Conservation (phyloP, 768 basidiomycete genomes). For the Naganishia kalamii region DNA sequence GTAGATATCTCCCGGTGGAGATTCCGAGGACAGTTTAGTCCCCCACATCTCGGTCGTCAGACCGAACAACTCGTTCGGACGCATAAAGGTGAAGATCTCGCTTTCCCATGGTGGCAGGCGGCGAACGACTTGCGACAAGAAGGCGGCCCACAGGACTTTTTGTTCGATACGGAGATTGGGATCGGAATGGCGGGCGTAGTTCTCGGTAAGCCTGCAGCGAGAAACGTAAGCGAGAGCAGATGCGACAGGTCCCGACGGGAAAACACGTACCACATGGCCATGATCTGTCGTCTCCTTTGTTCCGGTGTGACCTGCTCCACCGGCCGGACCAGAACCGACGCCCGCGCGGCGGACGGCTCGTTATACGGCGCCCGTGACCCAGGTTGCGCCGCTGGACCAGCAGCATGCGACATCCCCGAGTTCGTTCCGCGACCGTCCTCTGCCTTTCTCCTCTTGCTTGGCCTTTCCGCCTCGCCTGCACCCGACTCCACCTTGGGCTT, state of each 20-base stretch:
- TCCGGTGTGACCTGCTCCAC: not conserved
- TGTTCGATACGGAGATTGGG: constrained; percentile 9
- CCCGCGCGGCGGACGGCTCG: no score
- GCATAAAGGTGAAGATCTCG: constrained; percentile 13
- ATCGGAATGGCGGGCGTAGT: constrained; percentile 4
- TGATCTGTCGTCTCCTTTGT: constrained; percentile 8
- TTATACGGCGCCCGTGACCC: not conserved
- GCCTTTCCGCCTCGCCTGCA: not conserved
- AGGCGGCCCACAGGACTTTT: not conserved
- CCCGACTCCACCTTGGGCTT: not conserved
- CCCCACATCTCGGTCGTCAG: constrained; percentile 13
- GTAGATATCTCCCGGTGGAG: not conserved
- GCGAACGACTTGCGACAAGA: constrained; percentile 1
- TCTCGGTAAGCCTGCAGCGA: not conserved
- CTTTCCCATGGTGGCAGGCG: not conserved
- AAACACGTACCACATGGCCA: not conserved
- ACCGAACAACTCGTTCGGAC: constrained; percentile 2
- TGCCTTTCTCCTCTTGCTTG: not conserved
- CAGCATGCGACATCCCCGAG: not conserved
- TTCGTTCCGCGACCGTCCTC: not conserved
- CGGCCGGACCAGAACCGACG: not conserved
- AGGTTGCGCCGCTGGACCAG: not conserved
- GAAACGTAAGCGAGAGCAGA: not conserved
- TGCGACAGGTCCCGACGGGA: not conserved
- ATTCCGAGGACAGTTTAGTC: not conserved